Evolutionary conservation across 2,329 filamentous ascomycete species (phyloP).

Genomic region (Botrytis galanthina): DNA sequence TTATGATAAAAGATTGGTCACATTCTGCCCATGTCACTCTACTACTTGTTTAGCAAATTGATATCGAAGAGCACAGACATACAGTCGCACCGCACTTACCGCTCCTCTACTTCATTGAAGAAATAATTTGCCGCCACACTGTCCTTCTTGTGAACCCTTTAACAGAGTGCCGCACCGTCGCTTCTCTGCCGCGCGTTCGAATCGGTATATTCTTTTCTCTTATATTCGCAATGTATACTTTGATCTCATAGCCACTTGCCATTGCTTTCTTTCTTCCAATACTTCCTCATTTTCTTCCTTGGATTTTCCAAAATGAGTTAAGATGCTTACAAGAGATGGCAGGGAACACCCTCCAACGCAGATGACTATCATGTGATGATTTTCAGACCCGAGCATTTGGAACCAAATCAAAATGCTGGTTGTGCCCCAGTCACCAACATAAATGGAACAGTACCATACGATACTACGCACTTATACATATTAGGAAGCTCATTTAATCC

Average conservation of each 20-base stretch:
- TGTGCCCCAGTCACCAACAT: slow-evolving; percentile 4
- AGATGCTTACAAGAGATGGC: neutral
- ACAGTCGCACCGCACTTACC: slow-evolving; percentile 7
- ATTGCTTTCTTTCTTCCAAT: neutral
- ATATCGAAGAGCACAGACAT: slow-evolving; percentile 3
- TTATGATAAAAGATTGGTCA: slow-evolving; percentile 1
- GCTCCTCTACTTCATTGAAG: slow-evolving; percentile 16
- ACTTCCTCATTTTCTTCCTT: neutral
- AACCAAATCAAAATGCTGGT: slow-evolving; percentile 15
- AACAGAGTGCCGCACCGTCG: neutral
- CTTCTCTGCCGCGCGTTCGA: slow-evolving; percentile 17
- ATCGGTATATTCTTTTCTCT: neutral
- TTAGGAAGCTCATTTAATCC: slow-evolving; percentile 6
- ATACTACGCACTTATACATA: slow-evolving; percentile 5
- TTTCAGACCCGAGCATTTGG: neutral
- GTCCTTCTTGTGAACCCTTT: slow-evolving; percentile 12
- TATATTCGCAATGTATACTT: neutral
- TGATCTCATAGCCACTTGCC: neutral
- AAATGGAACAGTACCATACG: slow-evolving; percentile 3
- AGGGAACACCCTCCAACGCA: slow-evolving; percentile 6
- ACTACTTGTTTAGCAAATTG: neutral
- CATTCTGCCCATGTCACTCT: slow-evolving; percentile 7
- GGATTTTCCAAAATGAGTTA: neutral
- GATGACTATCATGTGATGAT: slow-evolving; percentile 16
- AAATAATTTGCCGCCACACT: slow-evolving; percentile 13